Percentiles rank a stretch among this genome's conserved stretches.
phyloP scores from a whole-genome alignment of 208 protist species.

The Wallacemonas rigidus region DNA sequence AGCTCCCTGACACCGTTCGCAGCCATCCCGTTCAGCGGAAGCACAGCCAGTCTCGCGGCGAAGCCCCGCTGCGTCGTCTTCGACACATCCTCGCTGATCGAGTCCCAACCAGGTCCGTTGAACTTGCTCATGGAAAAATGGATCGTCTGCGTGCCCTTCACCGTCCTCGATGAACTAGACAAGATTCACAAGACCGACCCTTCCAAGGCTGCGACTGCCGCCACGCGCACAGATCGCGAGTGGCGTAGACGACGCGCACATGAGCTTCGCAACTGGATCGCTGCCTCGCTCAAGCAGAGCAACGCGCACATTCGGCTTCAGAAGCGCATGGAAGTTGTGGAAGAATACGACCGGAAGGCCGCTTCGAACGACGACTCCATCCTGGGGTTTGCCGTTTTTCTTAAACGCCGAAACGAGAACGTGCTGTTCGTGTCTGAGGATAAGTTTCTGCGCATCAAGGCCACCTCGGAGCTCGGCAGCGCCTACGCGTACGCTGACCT shows the following conservation, averaged over 20 bases:
- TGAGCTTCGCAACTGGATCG: constrained; percentile 73
- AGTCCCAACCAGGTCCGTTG: constrained; percentile 47
- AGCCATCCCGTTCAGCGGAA: not conserved
- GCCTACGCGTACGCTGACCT: constrained; percentile 51
- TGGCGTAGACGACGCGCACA: constrained; percentile 28
- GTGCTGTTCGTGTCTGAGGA: constrained; percentile 84
- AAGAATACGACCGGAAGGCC: constrained; percentile 52
- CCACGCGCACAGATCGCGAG: constrained; percentile 23
- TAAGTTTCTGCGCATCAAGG: constrained; percentile 81
- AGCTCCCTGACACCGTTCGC: no score
- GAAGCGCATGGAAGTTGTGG: constrained; percentile 59
- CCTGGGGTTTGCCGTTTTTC: constrained; percentile 81
- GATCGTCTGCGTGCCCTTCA: constrained; percentile 69
- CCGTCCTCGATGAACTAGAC: constrained; percentile 78
- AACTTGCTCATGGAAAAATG: constrained; percentile 54
- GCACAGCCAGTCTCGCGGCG: not conserved
- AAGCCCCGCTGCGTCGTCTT: constrained; percentile 54
- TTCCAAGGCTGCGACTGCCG: constrained; percentile 12
- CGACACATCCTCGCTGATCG: constrained; percentile 73
- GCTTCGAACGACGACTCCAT: constrained; percentile 78
- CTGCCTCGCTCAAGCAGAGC: constrained; percentile 16
- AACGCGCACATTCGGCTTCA: constrained; percentile 50
- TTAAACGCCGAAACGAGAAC: constrained; percentile 32
- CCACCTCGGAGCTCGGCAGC: constrained; percentile 58
- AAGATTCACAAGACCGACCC: constrained; percentile 48